A percentile compares a stretch with the other conserved stretches of the same genome.
Evolutionary conservation across 2,329 filamentous ascomycete genomes (phyloP).

Genomic region (Ophiostoma piceae): DNA sequence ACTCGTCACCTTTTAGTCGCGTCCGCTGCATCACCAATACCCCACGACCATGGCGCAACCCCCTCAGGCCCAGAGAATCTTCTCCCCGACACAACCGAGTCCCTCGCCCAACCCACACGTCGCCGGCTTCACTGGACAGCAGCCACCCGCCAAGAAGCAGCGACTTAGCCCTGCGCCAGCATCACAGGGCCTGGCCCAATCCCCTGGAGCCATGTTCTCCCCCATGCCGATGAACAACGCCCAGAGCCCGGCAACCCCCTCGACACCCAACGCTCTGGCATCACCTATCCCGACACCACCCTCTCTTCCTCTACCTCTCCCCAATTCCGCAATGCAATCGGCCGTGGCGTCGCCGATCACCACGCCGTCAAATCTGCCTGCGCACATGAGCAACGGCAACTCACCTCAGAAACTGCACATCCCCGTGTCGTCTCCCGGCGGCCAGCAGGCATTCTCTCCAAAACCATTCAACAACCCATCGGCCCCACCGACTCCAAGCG

Average conservation of each 20-base stretch:
- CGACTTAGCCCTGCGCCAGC: conserved; percentile 25
- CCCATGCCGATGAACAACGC: conserved; percentile 13
- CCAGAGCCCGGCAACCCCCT: conserved; percentile 26
- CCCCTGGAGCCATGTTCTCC: conserved; percentile 20
- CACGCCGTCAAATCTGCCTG: conserved; percentile 10
- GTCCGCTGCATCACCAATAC: neutral
- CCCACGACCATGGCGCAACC: conserved; percentile 53
- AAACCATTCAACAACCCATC: conserved; percentile 22
- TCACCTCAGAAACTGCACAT: conserved; percentile 20
- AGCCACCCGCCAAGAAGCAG: conserved; percentile 29
- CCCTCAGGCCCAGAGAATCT: conserved; percentile 37
- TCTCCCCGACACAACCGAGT: conserved; percentile 29
- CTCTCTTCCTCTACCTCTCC: conserved; percentile 44
- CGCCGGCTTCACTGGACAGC: conserved; percentile 30
- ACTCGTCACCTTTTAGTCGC: neutral
- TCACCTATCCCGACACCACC: conserved; percentile 24
- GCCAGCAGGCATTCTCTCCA: conserved; percentile 21
- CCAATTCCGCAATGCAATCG: conserved; percentile 49
- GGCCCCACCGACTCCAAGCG: conserved; percentile 22
- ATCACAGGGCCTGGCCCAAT: conserved; percentile 22
- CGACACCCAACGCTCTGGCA: conserved; percentile 26
- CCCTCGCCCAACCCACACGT: conserved; percentile 26
- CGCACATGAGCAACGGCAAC: conserved; percentile 14
- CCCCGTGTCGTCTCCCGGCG: conserved; percentile 18
- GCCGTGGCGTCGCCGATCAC: conserved; percentile 18